Conservation (phyloP, 331 rosid genomes). For the Pyrus hybrid region DNA sequence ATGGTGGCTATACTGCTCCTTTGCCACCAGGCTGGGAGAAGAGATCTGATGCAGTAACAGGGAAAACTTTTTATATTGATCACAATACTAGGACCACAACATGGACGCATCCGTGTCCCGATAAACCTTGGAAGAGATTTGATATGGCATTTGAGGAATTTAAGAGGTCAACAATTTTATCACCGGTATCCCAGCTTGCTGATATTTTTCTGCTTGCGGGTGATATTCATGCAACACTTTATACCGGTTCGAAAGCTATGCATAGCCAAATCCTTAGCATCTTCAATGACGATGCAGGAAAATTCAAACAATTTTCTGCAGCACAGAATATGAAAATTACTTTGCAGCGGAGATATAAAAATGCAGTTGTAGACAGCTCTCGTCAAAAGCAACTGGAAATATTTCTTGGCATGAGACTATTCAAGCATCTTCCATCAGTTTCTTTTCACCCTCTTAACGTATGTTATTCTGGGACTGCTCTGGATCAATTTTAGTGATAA, state of each 20-base stretch:
- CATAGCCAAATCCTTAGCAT: slow-evolving; percentile 98
- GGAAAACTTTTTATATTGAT: slow-evolving; percentile 79
- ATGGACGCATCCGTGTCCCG: slow-evolving; percentile 98
- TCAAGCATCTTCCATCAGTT: slow-evolving; percentile 97
- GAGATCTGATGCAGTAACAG: slow-evolving; percentile 89
- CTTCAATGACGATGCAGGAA: slow-evolving; percentile 89
- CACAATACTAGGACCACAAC: slow-evolving; percentile 97
- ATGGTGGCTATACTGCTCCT: slow-evolving; percentile 85
- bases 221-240: slow-evolving; percentile 96
- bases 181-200: slow-evolving; percentile 85
- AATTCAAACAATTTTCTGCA: slow-evolving; percentile 87
- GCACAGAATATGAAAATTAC: slow-evolving; percentile 97
- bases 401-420: slow-evolving; percentile 93
- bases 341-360: slow-evolving; percentile 88
- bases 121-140: slow-evolving; percentile 98
- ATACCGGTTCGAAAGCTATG: slow-evolving; percentile 98
- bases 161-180: slow-evolving; percentile 80
- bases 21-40: slow-evolving; percentile 99
- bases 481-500: slow-evolving; percentile 25
- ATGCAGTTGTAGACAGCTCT: slow-evolving; percentile 92
- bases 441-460: slow-evolving; percentile 81
- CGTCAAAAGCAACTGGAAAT: slow-evolving; percentile 96
- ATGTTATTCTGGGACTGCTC: slow-evolving; percentile 41
- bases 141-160: slow-evolving; percentile 97
- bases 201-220: slow-evolving; percentile 97